phyloP scores from a whole-genome alignment of 2,329 filamentous ascomycete genomes.

The Parafenestella ontariensis region DNA sequence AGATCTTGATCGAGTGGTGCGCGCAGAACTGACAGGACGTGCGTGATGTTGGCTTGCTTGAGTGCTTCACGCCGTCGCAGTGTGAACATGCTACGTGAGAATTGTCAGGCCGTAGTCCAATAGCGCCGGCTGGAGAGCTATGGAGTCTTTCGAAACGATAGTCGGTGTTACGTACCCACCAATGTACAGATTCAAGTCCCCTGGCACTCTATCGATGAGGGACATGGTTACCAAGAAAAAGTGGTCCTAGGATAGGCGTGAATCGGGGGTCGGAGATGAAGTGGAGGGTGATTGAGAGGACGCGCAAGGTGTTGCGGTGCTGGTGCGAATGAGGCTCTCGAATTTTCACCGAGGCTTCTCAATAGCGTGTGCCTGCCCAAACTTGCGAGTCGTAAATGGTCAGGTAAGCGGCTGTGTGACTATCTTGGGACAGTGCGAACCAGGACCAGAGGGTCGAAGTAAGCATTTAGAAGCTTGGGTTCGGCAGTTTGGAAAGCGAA shows the following conservation, averaged over 20 bases:
- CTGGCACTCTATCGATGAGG: constrained; percentile 70
- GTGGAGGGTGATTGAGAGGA: constrained; percentile 16
- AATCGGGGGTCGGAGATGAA: constrained; percentile 30
- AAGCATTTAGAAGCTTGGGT: not conserved
- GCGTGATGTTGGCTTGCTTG: constrained; percentile 78
- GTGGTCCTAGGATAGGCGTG: constrained; percentile 18
- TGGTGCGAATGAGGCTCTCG: constrained; percentile 20
- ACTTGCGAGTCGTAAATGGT: constrained; percentile 15
- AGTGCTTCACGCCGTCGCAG: constrained; percentile 75
- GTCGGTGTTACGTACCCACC: constrained; percentile 69
- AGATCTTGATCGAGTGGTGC: constrained; percentile 64
- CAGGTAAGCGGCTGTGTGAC: constrained; percentile 17
- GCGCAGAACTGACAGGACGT: constrained; percentile 83
- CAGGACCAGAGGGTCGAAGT: not conserved
- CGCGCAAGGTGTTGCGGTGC: constrained; percentile 20
- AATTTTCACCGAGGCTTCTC: constrained; percentile 36
- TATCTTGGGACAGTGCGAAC: constrained; percentile 1
- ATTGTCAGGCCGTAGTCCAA: constrained; percentile 32
- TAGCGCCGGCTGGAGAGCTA: constrained; percentile 11
- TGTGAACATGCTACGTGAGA: constrained; percentile 72
- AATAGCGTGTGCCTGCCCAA: constrained; percentile 11
- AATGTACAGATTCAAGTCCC: constrained; percentile 75
- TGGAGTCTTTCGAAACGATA: constrained; percentile 24
- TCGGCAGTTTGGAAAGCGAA: not conserved
- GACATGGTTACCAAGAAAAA: constrained; percentile 55